Conservation (phyloP, 345 rosid genomes). For the Brassica cretica region DNA sequence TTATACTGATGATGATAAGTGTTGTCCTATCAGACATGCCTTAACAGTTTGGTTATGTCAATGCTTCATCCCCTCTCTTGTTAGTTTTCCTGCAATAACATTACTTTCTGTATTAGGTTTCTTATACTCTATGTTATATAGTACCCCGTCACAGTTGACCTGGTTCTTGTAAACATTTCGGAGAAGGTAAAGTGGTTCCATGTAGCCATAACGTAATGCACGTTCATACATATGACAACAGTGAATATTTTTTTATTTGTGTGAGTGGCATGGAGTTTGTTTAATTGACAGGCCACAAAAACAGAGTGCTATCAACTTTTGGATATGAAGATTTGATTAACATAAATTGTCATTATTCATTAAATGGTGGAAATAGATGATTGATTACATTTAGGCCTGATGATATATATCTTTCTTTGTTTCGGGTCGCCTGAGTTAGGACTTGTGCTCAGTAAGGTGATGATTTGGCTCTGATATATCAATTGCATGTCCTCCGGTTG, state of each 20-base stretch:
- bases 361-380: not conserved
- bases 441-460: constrained; percentile 39
- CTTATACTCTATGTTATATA: not conserved
- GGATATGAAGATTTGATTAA: constrained; percentile 1
- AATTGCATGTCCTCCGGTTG: constrained; percentile 33
- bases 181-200: not conserved
- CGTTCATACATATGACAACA: not conserved
- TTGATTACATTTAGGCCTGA: constrained; percentile 15
- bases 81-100: constrained; percentile 15
- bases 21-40: constrained; percentile 11
- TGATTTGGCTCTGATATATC: constrained; percentile 35
- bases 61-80: not conserved
- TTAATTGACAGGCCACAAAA: not conserved
- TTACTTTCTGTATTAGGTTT: not conserved
- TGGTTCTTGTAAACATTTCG: not conserved
- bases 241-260: not conserved
- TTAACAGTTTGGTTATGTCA: not conserved
- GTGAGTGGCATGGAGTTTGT: constrained; percentile 8
- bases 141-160: not conserved
- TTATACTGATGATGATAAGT: constrained; percentile 32
- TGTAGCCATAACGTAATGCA: not conserved
- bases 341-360: not conserved
- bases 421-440: constrained; percentile 25
- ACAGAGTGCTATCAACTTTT: not conserved
- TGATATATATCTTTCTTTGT: not conserved